These are phyloP conservation scores for Stachybotrys chartarum DNA, from an alignment of 2,329 filamentous ascomycete species.

Conservation along the genomic window DNA sequence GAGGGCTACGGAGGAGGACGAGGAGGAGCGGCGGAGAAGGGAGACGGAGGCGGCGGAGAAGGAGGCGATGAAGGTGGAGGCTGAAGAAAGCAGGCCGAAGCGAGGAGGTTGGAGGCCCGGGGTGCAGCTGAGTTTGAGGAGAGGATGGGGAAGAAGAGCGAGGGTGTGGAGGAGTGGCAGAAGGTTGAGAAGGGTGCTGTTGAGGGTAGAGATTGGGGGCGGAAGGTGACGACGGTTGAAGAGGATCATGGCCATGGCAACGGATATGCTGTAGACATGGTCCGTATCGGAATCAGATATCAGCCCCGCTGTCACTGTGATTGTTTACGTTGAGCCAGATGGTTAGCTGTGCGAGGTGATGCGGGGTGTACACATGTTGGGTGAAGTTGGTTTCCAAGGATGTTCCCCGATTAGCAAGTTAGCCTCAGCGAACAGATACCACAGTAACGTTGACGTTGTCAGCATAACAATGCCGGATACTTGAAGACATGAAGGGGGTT, in stretches of 20 bases:
- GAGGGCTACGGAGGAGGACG: slow-evolving; percentile 2
- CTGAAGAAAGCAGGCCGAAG: background rate
- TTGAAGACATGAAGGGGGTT: too few species aligned
- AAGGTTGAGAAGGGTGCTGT: background rate
- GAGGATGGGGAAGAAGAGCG: background rate
- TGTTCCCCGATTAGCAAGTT: too few species aligned
- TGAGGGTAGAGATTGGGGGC: background rate
- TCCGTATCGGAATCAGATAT: too few species aligned
- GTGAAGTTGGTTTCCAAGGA: too few species aligned
- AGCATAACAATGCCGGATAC: too few species aligned
- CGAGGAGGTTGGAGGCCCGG: background rate
- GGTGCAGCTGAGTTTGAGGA: background rate
- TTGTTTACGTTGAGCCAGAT: too few species aligned
- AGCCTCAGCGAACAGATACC: too few species aligned
- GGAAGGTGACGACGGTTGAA: background rate
- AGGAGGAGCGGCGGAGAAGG: background rate
- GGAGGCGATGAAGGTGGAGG: background rate
- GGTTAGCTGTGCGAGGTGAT: too few species aligned
- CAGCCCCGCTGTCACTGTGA: too few species aligned
- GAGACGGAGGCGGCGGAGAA: background rate
- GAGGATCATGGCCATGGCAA: background rate
- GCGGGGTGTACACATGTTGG: too few species aligned
- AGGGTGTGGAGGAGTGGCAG: background rate
- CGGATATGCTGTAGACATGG: too few species aligned
- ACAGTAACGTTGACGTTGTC: too few species aligned